These are phyloP conservation scores for Fomitopsis betulina DNA, from an alignment of 1,284 basidiomycete genomes.

Conservation along the genomic window DNA sequence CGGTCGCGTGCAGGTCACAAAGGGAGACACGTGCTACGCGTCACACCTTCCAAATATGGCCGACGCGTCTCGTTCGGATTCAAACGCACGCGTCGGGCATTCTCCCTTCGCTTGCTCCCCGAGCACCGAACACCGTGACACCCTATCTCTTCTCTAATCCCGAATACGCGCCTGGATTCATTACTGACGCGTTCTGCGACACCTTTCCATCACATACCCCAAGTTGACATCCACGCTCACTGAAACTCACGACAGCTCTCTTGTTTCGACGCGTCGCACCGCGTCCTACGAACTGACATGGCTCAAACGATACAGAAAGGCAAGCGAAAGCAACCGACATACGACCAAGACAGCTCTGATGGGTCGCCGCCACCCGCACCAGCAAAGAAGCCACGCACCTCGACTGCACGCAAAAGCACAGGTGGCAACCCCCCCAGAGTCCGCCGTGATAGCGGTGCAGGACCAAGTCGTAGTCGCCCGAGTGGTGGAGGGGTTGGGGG, in stretches of 20 bases:
- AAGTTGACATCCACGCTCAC: conserved; percentile 3
- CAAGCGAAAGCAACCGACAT: conserved; percentile 22
- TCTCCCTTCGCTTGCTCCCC: background rate
- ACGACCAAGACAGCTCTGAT: conserved; percentile 29
- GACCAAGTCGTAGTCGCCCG: conserved; percentile 3
- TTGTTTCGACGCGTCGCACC: background rate
- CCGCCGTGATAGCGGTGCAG: conserved; percentile 5
- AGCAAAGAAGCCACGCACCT: conserved; percentile 38
- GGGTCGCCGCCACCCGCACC: conserved; percentile 40
- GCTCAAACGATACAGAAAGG: conserved; percentile 32
- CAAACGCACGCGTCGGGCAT: background rate
- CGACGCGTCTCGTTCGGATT: conserved; percentile 8
- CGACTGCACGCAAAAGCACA: conserved; percentile 74
- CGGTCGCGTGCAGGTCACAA: background rate
- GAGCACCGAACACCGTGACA: conserved; percentile 3
- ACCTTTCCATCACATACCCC: conserved; percentile 9
- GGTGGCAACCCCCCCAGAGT: conserved; percentile 48
- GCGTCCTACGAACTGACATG: conserved; percentile 13
- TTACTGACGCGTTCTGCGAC: background rate
- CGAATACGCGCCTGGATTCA: background rate
- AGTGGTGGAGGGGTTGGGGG: conserved; percentile 14
- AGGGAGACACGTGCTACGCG: background rate
- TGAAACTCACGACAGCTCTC: background rate
- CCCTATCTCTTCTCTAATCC: background rate
- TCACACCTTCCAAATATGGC: conserved; percentile 3